Evolutionary conservation across 345 rosid genomes (phyloP), one percentile per base, ranked within the genome.

Genomic region (Durio zibethinus): DNA sequence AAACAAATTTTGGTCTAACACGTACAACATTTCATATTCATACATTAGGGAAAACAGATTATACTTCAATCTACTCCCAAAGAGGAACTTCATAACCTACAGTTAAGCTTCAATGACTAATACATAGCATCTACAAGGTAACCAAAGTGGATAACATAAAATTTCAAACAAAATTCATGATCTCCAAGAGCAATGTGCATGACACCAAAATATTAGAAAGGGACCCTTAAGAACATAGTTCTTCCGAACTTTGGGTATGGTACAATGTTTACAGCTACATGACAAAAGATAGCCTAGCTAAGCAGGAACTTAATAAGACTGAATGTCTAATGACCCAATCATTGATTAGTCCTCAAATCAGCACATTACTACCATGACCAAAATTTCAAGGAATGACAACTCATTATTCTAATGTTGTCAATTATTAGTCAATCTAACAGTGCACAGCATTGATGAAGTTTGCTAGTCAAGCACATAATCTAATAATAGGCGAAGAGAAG

Each of bases 51-150:
- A 76, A 52, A 72, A 23, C 36, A 40, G 45, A 48, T 48, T 53
- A 69, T 52, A 73, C 45, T 35, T 50, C 79, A 68, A 77, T 66
- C 47, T 48, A 65, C 50, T 64, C 43, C 21, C 47, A 62, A 76
- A 67, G 27, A 35, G 72, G 53, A 73, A 66, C 43, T 76, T 69
- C 6, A 48, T 16, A 29, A 61, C n/a, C 72, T 38, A 74, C 20
- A 42, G 40, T 23, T 31, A 70, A 21, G 75, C 56, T 21, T 77
- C 61, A 52, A 56, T 15, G 20, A 72, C 27, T 35, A 20, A 31
- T 33, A 33, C 63, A 77, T 63, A 35, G 35, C 59, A 40, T 40
- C 33, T 43, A 1, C 74, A 72, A 38, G 33, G 72, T 35, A 20
- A 52, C 66, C n/a, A 72, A 74, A 33, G n/a, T n/a, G 61, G 35